Evolutionary conservation across 305 asterid species (phyloP), one percentile per base, ranked within the genome.

Genomic region (Striga hermonthica): DNA sequence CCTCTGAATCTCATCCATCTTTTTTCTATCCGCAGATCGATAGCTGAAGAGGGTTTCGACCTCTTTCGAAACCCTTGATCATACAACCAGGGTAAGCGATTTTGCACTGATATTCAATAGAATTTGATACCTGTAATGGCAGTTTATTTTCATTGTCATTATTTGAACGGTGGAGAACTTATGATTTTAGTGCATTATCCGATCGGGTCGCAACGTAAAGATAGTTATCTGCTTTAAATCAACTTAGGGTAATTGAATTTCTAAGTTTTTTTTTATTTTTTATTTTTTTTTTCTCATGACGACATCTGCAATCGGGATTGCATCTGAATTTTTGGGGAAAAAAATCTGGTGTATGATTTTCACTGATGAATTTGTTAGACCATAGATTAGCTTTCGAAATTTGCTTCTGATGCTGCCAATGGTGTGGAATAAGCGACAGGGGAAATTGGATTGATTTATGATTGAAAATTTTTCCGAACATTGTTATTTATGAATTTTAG

Each of bases 1-100:
- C 69, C 31, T 22, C 31, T 0, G 31, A 22, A 22, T 22, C 31
- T 22, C 31, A 22, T 22, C 31, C 31, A 22, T 54, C 75, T 57
- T 52, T 55, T 22, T 67, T 74, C 58, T 44, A 37, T 34, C 59
- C 12, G 2, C 52, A 31, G 8, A 56, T 70, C 49, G 63, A 56
- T 22, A 41, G 69, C 53, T 62, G 55, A 48, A 55, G 64, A 61
- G 13, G 41, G 35, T 44, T 37, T 31, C 60, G 15, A 28, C 40
- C 39, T 55, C 60, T 11, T 55, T 74, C 28, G 55, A 11, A 71
- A 70, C 72, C 31, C 31, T 62, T 47, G 48, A 13, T 48, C 45
- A 44, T 22, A 44, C 48, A 37, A 6, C 40, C 7, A 36, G 73
- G 80, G 81, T 79, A 14, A 44, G 72, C 41, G 60, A 6, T 59